phyloP scores from a whole-genome alignment of 495 filamentous ascomycete genomes.

The Xylaria bambusicola region DNA sequence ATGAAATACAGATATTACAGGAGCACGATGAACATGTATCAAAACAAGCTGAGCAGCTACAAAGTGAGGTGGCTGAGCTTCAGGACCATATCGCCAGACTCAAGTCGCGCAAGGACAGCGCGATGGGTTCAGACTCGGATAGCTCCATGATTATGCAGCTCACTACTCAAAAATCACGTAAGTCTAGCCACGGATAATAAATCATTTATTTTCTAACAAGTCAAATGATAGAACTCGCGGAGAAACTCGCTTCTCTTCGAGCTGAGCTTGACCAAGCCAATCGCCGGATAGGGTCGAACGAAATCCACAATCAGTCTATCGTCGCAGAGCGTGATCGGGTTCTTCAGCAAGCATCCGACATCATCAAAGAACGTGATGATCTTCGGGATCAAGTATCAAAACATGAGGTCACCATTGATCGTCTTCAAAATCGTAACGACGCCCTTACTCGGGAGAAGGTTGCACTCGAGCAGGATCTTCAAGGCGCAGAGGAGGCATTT shows the following conservation, averaged over 20 bases:
- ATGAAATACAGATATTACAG: slow-evolving; percentile 50
- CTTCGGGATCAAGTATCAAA: too few relatives aligned
- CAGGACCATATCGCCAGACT: slow-evolving; percentile 44
- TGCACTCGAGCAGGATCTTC: slow-evolving; percentile 41
- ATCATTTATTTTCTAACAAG: neutral
- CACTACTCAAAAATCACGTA: slow-evolving; percentile 33
- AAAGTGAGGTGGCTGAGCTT: slow-evolving; percentile 46
- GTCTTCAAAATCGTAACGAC: slow-evolving; percentile 37
- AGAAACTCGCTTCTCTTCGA: slow-evolving; percentile 43
- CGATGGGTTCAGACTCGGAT: slow-evolving; percentile 50
- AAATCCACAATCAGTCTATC: slow-evolving; percentile 49
- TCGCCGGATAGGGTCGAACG: slow-evolving; percentile 45
- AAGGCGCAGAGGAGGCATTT: slow-evolving; percentile 38
- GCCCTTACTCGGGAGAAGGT: slow-evolving; percentile 35
- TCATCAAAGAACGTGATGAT: slow-evolving; percentile 48
- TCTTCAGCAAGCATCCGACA: slow-evolving; percentile 42
- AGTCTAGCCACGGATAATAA: slow-evolving; percentile 4
- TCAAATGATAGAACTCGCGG: slow-evolving; percentile 39
- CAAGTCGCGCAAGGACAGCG: slow-evolving; percentile 45
- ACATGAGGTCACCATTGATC: slow-evolving; percentile 47
- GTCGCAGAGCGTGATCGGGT: slow-evolving; percentile 49
- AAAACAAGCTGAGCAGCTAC: slow-evolving; percentile 49
- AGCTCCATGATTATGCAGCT: slow-evolving; percentile 40
- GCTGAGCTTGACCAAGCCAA: slow-evolving; percentile 48
- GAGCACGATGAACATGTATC: slow-evolving; percentile 53